Conservation (phyloP, 306 rosid genomes). For the Malus sieversii region DNA sequence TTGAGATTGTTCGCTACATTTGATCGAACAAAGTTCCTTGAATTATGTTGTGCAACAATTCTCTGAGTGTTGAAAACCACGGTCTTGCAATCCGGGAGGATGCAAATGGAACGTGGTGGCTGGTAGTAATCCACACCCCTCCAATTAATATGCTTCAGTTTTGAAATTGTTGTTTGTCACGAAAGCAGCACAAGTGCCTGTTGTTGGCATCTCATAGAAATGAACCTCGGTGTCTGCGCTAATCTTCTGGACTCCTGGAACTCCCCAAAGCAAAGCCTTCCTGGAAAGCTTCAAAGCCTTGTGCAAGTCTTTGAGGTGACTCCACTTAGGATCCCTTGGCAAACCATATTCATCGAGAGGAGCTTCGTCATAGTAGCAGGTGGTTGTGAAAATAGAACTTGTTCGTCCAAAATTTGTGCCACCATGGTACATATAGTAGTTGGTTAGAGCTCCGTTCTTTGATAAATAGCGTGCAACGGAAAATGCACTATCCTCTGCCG, state of each 20-base stretch:
- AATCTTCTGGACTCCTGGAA: background rate
- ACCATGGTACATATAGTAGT: constrained; percentile 34
- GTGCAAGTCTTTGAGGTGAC: constrained; percentile 28
- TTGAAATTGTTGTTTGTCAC: background rate
- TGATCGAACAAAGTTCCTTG: background rate
- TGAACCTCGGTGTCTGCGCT: background rate
- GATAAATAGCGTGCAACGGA: constrained; percentile 14
- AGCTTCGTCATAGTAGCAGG: constrained; percentile 26
- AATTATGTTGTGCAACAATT: background rate
- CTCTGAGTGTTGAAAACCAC: constrained; percentile 18
- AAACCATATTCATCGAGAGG: constrained; percentile 32
- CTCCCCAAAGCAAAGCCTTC: constrained; percentile 12
- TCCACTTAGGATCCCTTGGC: constrained; percentile 33
- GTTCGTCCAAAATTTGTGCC: constrained; percentile 31
- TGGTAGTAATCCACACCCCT: background rate
- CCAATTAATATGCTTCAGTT: constrained; percentile 5
- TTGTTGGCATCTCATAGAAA: background rate
- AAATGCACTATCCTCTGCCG: constrained; percentile 20
- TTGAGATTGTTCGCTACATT: background rate
- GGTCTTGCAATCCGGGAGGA: constrained; percentile 17
- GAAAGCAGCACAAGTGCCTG: constrained; percentile 4
- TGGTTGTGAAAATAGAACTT: constrained; percentile 14
- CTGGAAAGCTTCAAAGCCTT: background rate
- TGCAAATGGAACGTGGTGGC: constrained; percentile 20
- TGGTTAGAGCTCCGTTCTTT: constrained; percentile 9